Conservation (phyloP, 495 filamentous ascomycete species). For the Talaromyces stipitatus region DNA sequence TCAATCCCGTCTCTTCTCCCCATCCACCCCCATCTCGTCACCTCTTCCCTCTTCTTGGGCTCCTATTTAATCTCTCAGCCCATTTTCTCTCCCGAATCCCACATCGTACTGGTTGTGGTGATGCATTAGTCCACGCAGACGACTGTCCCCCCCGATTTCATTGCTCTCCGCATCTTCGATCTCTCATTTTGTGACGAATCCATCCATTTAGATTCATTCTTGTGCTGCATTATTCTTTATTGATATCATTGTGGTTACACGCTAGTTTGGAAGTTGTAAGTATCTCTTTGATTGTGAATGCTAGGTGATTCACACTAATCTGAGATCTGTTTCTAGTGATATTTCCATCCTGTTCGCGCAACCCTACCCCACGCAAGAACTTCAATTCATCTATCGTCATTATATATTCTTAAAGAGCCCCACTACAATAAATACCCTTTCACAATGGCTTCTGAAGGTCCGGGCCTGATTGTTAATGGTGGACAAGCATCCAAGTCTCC, state of each 20-base stretch:
- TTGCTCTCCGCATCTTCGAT: constrained; percentile 1
- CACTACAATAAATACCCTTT: constrained; percentile 3
- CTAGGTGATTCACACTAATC: background rate
- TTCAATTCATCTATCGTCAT: background rate
- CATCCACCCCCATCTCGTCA: background rate
- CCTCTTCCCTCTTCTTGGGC: background rate
- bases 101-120: background rate
- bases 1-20: background rate
- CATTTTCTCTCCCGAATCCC: background rate
- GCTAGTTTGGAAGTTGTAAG: background rate
- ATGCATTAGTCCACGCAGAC: background rate
- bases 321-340: background rate
- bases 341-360: background rate
- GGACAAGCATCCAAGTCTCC: constrained; percentile 35
- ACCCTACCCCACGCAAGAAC: background rate
- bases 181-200: background rate
- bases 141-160: background rate
- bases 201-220: background rate
- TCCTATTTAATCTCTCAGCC: background rate
- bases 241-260: background rate
- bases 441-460: constrained; percentile 41
- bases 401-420: background rate
- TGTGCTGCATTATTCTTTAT: background rate
- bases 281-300: background rate
- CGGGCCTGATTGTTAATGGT: constrained; percentile 29